Conservation (phyloP, 2,329 filamentous ascomycete species). For the Phialophora macrospora region DNA sequence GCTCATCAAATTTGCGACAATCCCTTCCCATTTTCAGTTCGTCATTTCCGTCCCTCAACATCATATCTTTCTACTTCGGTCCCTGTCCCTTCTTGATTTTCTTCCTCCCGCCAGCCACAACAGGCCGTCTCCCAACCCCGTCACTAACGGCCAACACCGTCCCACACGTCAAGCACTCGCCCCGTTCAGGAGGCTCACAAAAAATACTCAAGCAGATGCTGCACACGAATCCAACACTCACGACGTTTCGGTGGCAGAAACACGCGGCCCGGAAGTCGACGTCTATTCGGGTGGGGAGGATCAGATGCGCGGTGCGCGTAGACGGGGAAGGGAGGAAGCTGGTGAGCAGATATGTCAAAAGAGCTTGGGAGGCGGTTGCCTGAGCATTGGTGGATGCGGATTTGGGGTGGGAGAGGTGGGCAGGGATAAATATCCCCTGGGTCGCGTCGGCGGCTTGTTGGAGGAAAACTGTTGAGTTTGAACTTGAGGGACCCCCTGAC, state of each 20-base stretch:
- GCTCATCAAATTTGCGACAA: not conserved
- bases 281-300: constrained; percentile 78
- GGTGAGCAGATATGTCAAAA: constrained; percentile 94
- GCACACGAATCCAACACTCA: constrained; percentile 93
- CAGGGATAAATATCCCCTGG: constrained; percentile 69
- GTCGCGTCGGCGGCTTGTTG: constrained; percentile 86
- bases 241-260: constrained; percentile 90
- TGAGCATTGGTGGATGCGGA: constrained; percentile 26
- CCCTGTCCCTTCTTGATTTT: constrained; percentile 70
- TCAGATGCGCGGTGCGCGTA: constrained; percentile 64
- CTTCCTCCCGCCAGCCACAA: constrained; percentile 65
- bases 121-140: constrained; percentile 66
- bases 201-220: constrained; percentile 96
- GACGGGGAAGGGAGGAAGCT: constrained; percentile 78
- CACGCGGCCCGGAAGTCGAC: constrained; percentile 98
- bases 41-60: not conserved
- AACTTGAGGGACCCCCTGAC: not conserved
- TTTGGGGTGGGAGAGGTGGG: constrained; percentile 41
- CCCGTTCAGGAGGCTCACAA: constrained; percentile 68
- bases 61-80: not conserved
- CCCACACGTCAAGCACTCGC: constrained; percentile 81
- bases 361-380: constrained; percentile 62
- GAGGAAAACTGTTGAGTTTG: constrained; percentile 73
- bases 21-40: not conserved
- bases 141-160: constrained; percentile 73